A percentile compares a stretch with the other conserved stretches of the same genome.
Evolutionary conservation across 257 asterid genomes (phyloP).

Genomic region (Solanum bulbocastanum): DNA sequence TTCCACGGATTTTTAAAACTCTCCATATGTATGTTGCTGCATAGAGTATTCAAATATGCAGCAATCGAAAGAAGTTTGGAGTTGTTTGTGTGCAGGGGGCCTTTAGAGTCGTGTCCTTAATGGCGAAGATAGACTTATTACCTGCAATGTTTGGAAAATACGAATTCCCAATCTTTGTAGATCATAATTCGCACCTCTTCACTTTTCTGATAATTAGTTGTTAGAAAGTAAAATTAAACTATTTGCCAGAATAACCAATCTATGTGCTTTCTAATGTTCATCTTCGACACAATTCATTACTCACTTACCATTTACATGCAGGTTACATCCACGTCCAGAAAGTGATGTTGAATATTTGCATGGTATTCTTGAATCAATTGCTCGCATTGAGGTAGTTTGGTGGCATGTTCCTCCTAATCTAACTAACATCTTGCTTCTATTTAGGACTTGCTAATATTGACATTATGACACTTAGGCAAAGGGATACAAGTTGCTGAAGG

Average conservation of each 20-base stretch:
- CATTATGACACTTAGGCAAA: conserved; percentile 36
- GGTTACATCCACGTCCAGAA: conserved; percentile 83
- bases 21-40: neutral
- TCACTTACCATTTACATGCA: conserved; percentile 16
- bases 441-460: neutral
- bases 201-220: neutral
- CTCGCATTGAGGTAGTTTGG: conserved; percentile 70
- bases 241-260: neutral
- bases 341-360: conserved; percentile 70
- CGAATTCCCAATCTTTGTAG: neutral
- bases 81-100: neutral
- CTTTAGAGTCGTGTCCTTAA: neutral
- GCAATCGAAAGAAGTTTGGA: neutral
- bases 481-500: conserved; percentile 65
- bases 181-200: neutral
- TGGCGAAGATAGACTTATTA: neutral
- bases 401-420: neutral
- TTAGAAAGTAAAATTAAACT: neutral
- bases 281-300: neutral
- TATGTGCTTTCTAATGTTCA: neutral
- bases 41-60: neutral
- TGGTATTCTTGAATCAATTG: conserved; percentile 85
- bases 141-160: neutral
- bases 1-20: neutral
- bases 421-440: neutral